These are phyloP conservation scores for Yamadazyma mexicana DNA, from an alignment of 1,139 yeast species.

Conservation along the genomic window DNA sequence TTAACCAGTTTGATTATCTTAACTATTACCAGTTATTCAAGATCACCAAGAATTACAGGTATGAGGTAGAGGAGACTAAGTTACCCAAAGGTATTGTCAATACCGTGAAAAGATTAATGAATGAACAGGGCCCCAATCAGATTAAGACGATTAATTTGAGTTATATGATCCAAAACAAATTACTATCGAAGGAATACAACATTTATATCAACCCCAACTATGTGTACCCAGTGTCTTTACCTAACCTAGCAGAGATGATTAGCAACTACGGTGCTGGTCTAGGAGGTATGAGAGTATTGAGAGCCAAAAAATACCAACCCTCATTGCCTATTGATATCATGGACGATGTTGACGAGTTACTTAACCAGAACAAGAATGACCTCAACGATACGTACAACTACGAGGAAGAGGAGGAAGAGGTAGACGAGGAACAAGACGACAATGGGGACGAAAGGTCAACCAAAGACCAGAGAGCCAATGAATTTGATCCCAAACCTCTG, in stretches of 20 bases:
- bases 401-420: conserved; percentile 18
- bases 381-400: conserved; percentile 39
- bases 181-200: conserved; percentile 41
- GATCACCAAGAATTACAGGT: conserved; percentile 72
- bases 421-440: conserved; percentile 15
- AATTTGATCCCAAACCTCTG: conserved; percentile 4
- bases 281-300: conserved; percentile 49
- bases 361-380: conserved; percentile 32
- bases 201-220: conserved; percentile 50
- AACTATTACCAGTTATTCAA: conserved; percentile 72
- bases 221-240: conserved; percentile 54
- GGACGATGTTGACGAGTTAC: conserved; percentile 64
- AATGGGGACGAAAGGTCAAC: conserved; percentile 7
- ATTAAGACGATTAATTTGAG: conserved; percentile 32
- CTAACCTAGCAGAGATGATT: conserved; percentile 59
- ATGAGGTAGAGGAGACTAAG: conserved; percentile 77
- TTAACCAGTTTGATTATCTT: conserved; percentile 56
- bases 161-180: conserved; percentile 45
- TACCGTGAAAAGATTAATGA: conserved; percentile 31
- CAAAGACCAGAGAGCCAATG: neutral
- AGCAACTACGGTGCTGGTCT: conserved; percentile 63
- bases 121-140: conserved; percentile 42
- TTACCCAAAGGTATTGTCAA: conserved; percentile 49
- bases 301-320: conserved; percentile 59
- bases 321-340: conserved; percentile 56